phyloP scores from a whole-genome alignment of 2,329 filamentous ascomycete species.

The Colletotrichum cereale region DNA sequence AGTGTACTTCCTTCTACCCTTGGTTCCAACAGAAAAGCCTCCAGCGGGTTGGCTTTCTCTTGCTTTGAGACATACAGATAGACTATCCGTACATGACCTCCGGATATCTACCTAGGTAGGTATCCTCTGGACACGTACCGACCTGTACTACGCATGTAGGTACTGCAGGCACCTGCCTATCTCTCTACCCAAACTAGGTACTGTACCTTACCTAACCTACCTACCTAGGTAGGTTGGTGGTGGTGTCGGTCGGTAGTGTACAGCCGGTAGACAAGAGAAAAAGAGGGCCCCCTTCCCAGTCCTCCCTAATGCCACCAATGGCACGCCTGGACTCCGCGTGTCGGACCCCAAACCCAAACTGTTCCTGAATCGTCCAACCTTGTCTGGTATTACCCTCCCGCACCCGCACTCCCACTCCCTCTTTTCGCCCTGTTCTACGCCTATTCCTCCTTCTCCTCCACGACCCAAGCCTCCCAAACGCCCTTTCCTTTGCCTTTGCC shows the following conservation, averaged over 20 bases:
- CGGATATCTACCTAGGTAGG: too few species aligned
- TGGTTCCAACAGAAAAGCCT: conserved; percentile 8
- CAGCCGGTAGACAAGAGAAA: conserved; percentile 10
- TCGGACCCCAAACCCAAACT: conserved; percentile 40
- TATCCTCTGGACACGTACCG: too few species aligned
- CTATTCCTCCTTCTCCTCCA: conserved; percentile 19
- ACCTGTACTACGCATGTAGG: too few species aligned
- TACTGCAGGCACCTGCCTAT: too few species aligned
- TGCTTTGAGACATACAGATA: conserved; percentile 1
- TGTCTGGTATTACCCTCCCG: conserved; percentile 38
- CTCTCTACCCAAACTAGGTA: too few species aligned
- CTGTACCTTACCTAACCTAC: not conserved
- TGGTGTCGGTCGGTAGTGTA: not conserved
- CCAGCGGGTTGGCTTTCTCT: conserved; percentile 19
- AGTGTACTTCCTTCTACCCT: not conserved
- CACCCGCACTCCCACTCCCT: conserved; percentile 32
- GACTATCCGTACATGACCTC: too few species aligned
- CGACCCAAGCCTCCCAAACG: conserved; percentile 5
- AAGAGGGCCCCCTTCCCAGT: conserved; percentile 9
- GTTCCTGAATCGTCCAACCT: conserved; percentile 41
- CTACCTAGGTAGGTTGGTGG: not conserved
- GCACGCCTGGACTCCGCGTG: conserved; percentile 26
- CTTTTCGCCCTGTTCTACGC: conserved; percentile 10
- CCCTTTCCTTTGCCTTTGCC: not conserved
- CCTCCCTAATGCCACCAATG: conserved; percentile 28